Evolutionary conservation across 164 flowering plant genomes (phyloP), one percentile per base, ranked within the genome.

Genomic region (Stephania japonica): DNA sequence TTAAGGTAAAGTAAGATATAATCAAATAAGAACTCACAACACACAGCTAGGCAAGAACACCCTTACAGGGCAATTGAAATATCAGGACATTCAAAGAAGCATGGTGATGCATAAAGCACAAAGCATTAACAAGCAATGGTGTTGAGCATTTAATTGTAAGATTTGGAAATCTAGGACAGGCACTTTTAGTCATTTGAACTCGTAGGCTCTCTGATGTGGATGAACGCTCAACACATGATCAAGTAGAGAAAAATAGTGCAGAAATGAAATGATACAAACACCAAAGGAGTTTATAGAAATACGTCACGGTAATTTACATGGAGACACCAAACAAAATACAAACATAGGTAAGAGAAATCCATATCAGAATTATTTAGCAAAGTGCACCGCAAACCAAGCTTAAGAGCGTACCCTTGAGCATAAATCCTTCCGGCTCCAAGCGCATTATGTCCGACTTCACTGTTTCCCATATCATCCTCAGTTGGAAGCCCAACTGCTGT

Each of bases 391-490:
- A 56, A 56, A 56, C 62, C 62, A 53, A 23, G 18, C 42, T 32
- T 27, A 67, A 66, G 47, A 68, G 12, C 50, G 80, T 70, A 91
- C 98, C 98, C 99, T 82, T 95, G 98, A 72, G 98, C 97, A 80
- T 18, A 95, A 42, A 95, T 93, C 62, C 98, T 87, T 12, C 99
- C 98, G 77, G 98, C 97, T 70, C 99, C 98, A 71, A 95, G 93
- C 19, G 99, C 99, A 81, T 95, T 95, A 74, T 95, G 98, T 42
- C 99, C 99, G 56, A 95, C 98, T 84, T 95, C 99, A 87, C 98
- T 95, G 84, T 93, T 95, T 4, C 99, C 99, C 99, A 95, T 95
- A 76, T 95, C 99, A 86, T 93, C 99, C 6, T 95, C 99, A 8
- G 97, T 82, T 12, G 99, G 99, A 73, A 95, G 96, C 63, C 99